Evolutionary conservation across 2,329 filamentous ascomycete species (phyloP).

Genomic region (Ilyonectria destructans): DNA sequence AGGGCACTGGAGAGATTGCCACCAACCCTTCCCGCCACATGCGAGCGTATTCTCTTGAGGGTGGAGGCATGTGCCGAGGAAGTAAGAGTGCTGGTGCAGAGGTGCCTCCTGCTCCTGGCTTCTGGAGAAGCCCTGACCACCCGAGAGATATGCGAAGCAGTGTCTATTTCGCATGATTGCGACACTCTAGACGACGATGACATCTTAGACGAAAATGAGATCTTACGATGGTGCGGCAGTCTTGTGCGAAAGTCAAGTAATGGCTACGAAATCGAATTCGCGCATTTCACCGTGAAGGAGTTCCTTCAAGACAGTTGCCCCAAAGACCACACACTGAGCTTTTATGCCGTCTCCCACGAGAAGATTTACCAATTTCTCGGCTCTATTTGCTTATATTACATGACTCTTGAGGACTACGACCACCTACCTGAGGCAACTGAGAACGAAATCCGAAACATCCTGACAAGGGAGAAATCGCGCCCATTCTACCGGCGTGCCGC

Average conservation of each 20-base stretch:
- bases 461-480: not conserved
- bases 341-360: not conserved
- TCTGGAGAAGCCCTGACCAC: not conserved
- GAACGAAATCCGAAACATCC: not conserved
- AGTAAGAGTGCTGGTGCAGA: not conserved
- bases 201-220: conserved; percentile 9
- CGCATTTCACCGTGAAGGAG: conserved; percentile 12
- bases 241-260: not conserved
- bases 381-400: conserved; percentile 15
- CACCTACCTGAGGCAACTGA: not conserved
- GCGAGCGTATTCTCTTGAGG: conserved; percentile 13
- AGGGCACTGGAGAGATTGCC: conserved; percentile 16
- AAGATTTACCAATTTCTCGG: conserved; percentile 1
- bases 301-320: conserved; percentile 5
- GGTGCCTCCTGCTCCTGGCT: not conserved
- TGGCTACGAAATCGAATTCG: conserved; percentile 6
- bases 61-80: not conserved
- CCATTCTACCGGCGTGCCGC: conserved; percentile 8
- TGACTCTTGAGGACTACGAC: conserved; percentile 2
- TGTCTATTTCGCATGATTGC: not conserved
- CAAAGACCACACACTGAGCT: not conserved
- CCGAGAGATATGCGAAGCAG: conserved; percentile 8
- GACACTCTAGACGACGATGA: conserved; percentile 6
- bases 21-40: conserved; percentile 20
- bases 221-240: not conserved